Base-by-base conservation (phyloP, 2,329 filamentous ascomycete genomes). In the Fusarium irregulare region DNA sequence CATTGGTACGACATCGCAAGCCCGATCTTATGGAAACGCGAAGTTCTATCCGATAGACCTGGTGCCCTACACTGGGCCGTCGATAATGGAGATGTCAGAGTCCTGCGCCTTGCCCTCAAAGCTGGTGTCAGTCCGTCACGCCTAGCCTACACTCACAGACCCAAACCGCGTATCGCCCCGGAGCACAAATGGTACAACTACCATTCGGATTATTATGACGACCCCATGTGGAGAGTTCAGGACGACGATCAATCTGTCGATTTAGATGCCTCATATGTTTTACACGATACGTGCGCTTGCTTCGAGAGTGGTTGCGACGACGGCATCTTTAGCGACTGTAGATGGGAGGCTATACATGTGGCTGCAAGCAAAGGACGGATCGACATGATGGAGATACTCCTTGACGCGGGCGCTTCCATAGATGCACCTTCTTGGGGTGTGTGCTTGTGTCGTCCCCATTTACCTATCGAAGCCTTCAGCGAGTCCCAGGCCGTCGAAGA, bases 161-260 rank as follows among this genome's bases (percentile, higher is more conserved):
- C 74, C 49, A 76, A 76, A 64, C 72, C 71, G 42, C 71, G 65
- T 50, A 76, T 76, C 56, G 42, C 65, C 16, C 28, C 60, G 21
- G 49, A 28, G 21, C 66, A 75, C 42, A 76, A 76, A 51, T 76
- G 74, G 74, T 76, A 73, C 62, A 76, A 76, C 28, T 76, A 74
- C 32, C 74, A 76, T 54, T 73, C 64, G 46, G 65, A 64, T 34
- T 76, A 76, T 32, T 76, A 73, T 54, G 74, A 76, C 51, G 73
- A 76, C 40, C 66, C 66, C 14, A 54, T 67, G 40, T 76, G 74
- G 74, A 66, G 71, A 34, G 45, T 72, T n/a, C 72, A 75, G 32
- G 67, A 69, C 23, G 74, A 76, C 44, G 67, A 68, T 27, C 62
- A 72, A 20, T 76, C 74, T 32, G 74, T 76, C n/a, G 72, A 76